These are phyloP conservation scores for Trichoderma atroviride DNA, from an alignment of 2,329 filamentous ascomycete genomes.

Conservation along the genomic window DNA sequence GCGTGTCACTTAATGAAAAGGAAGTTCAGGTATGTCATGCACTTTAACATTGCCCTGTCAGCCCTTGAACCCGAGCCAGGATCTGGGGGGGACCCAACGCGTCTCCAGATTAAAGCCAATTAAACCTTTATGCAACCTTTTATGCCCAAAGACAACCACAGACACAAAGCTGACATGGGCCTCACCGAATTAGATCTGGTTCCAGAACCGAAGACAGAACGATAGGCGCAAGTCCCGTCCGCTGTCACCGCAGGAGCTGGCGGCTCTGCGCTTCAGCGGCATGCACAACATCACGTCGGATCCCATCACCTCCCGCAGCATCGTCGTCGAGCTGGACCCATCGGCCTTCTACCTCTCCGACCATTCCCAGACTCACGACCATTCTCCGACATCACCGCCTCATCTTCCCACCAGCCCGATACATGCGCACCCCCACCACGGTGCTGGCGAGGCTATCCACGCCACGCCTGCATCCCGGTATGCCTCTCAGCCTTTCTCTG, in stretches of 20 bases:
- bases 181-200: constrained; percentile 75
- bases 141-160: neutral
- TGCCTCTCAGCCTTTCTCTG: neutral
- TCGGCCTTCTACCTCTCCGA: constrained; percentile 35
- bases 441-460: constrained; percentile 33
- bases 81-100: constrained; percentile 14
- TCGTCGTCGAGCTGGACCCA: constrained; percentile 35
- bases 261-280: constrained; percentile 59
- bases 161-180: constrained; percentile 20
- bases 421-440: constrained; percentile 30
- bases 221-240: constrained; percentile 87
- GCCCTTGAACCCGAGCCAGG: constrained; percentile 3
- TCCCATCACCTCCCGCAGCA: constrained; percentile 38
- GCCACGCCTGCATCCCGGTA: constrained; percentile 32
- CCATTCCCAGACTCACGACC: constrained; percentile 34
- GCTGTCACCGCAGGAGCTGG: constrained; percentile 75
- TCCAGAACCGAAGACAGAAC: constrained; percentile 93
- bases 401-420: constrained; percentile 35
- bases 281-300: constrained; percentile 57
- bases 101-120: constrained; percentile 11
- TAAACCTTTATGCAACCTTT: constrained; percentile 22
- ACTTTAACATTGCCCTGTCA: neutral
- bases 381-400: constrained; percentile 33
- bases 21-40: constrained; percentile 80
- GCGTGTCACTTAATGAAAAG: constrained; percentile 88